A percentile compares a stretch with the other conserved stretches of the same genome.
phyloP scores from a whole-genome alignment of 2,329 filamentous ascomycete species.

The Knufia fluminis region DNA sequence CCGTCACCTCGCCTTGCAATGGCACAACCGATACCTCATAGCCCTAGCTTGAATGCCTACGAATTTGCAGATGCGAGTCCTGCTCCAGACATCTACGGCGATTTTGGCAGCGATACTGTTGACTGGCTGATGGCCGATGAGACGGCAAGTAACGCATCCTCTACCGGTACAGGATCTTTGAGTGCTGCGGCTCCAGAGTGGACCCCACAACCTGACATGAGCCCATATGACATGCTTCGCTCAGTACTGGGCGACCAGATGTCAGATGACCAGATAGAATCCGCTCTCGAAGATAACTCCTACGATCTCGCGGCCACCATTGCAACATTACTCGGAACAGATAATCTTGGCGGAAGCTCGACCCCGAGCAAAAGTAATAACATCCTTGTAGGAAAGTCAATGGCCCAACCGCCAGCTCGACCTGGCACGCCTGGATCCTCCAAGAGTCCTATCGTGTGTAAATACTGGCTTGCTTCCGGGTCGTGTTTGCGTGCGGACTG shows the following conservation, averaged over 20 bases:
- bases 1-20: conserved; percentile 86
- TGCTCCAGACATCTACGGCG: conserved; percentile 76
- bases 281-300: conserved; percentile 76
- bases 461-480: conserved; percentile 93
- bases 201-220: conserved; percentile 77
- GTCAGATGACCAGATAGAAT: conserved; percentile 88
- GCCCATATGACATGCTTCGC: conserved; percentile 92
- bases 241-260: conserved; percentile 84
- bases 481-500: conserved; percentile 93
- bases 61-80: conserved; percentile 82
- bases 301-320: conserved; percentile 93
- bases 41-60: conserved; percentile 87
- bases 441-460: conserved; percentile 85
- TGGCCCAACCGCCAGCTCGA: conserved; percentile 61
- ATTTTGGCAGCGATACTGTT: conserved; percentile 87
- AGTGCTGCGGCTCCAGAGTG: conserved; percentile 80
- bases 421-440: conserved; percentile 69
- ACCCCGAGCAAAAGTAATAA: conserved; percentile 45
- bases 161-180: conserved; percentile 55
- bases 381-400: conserved; percentile 80
- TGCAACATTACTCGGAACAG: conserved; percentile 64
- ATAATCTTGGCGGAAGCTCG: conserved; percentile 33
- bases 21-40: conserved; percentile 89
- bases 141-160: conserved; percentile 69
- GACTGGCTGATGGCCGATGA: conserved; percentile 93